Percentiles rank a stretch among this genome's conserved stretches.
phyloP scores from a whole-genome alignment of 179 eudicot genomes.

The Gypsophila paniculata region DNA sequence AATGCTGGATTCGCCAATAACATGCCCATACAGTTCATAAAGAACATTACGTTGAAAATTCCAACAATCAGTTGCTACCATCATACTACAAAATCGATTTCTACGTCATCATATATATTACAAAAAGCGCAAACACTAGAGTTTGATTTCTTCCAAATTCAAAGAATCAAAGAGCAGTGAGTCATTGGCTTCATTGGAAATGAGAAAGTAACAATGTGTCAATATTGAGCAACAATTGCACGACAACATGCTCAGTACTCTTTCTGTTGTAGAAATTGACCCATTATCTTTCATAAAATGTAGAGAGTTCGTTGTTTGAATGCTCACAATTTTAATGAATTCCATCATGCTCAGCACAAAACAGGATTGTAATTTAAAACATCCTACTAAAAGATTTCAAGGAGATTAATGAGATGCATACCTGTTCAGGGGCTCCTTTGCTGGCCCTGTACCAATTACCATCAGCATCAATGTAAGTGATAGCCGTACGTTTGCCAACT shows the following conservation, averaged over 20 bases:
- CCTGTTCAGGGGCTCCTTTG: slow-evolving; percentile 91
- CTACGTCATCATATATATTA: too few species aligned
- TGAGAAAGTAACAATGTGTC: neutral
- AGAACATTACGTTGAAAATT: too few species aligned
- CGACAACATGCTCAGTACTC: neutral
- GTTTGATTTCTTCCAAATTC: neutral
- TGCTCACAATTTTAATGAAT: neutral
- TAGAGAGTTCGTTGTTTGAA: neutral
- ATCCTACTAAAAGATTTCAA: neutral
- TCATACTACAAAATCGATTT: neutral
- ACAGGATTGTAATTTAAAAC: neutral
- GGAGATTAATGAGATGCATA: slow-evolving; percentile 9
- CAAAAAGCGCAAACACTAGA: too few species aligned
- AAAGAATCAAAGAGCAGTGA: neutral
- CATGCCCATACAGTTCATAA: too few species aligned
- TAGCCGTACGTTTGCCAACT: slow-evolving; percentile 78
- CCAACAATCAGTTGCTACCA: too few species aligned
- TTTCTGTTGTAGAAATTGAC: neutral
- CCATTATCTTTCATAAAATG: neutral
- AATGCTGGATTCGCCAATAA: too few species aligned
- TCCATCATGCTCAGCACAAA: neutral
- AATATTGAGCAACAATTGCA: neutral
- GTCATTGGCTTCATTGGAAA: neutral
- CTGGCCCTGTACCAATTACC: slow-evolving; percentile 78
- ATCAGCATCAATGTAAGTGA: slow-evolving; percentile 59